Evolutionary conservation across 495 filamentous ascomycete genomes (phyloP).

Genomic region (Penicillium roqueforti): DNA sequence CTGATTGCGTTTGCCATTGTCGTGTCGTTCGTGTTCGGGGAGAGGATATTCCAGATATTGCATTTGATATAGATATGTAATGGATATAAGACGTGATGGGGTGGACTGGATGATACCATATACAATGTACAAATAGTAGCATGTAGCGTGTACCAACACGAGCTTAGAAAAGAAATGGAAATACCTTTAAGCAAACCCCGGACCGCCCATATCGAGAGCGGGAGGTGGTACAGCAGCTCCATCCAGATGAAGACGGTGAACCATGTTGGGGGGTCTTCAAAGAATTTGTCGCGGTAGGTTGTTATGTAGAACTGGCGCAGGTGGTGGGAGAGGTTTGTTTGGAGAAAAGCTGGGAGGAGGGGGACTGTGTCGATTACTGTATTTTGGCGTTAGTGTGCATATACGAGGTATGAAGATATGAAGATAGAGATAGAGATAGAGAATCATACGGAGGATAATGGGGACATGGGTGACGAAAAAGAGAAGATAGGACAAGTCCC

Average conservation of each 20-base stretch:
- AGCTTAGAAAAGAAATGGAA: slow-evolving; percentile 6
- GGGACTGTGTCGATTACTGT: slow-evolving; percentile 63
- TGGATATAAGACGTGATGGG: not conserved
- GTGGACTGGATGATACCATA: not conserved
- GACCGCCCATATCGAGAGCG: slow-evolving; percentile 63
- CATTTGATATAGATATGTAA: not conserved
- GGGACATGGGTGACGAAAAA: slow-evolving; percentile 69
- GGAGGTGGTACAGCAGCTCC: slow-evolving; percentile 66
- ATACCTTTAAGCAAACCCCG: slow-evolving; percentile 49
- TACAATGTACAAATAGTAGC: not conserved
- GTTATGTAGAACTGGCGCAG: slow-evolving; percentile 60
- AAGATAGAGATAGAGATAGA: slow-evolving; percentile 1
- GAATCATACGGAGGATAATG: slow-evolving; percentile 60
- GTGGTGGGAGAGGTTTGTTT: slow-evolving; percentile 43
- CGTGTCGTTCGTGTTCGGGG: not conserved
- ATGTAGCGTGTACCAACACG: not conserved
- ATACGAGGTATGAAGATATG: not conserved
- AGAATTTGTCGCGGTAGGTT: slow-evolving; percentile 74
- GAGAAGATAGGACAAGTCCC: slow-evolving; percentile 58
- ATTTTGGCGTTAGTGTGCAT: not conserved
- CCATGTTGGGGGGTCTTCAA: slow-evolving; percentile 60
- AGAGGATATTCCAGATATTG: not conserved
- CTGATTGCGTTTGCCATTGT: not conserved
- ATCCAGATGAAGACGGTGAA: slow-evolving; percentile 64
- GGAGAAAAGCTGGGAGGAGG: slow-evolving; percentile 56